phyloP scores from a whole-genome alignment of 495 filamentous ascomycete species.

The Daldinia grandis region DNA sequence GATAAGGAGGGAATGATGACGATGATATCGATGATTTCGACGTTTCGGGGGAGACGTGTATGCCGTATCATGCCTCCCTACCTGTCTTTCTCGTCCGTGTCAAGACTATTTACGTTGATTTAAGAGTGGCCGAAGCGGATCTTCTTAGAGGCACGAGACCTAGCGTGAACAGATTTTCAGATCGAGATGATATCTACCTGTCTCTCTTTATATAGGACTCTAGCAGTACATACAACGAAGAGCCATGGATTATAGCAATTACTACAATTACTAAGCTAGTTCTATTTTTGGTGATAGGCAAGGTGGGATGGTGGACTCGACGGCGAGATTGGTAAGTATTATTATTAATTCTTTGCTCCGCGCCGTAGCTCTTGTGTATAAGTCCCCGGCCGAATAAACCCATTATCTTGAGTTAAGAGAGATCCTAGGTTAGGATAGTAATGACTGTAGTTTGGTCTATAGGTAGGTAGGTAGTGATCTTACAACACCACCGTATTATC shows the following conservation, averaged over 20 bases:
- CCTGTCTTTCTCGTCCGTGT: neutral
- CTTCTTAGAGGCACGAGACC: neutral
- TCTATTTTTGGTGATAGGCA: neutral
- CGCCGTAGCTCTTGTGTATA: neutral
- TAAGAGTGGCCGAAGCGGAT: neutral
- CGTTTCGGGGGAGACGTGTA: constrained; percentile 12
- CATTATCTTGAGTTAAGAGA: too few relatives aligned
- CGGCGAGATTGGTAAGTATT: neutral
- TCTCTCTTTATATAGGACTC: constrained; percentile 33
- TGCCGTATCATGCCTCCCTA: neutral
- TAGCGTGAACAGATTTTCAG: constrained; percentile 9
- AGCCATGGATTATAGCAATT: constrained; percentile 13
- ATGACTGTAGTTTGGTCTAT: too few relatives aligned
- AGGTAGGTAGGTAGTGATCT: too few relatives aligned
- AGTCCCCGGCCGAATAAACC: neutral
- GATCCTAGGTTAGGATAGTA: too few relatives aligned
- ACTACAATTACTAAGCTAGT: neutral
- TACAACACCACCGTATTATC: too few relatives aligned
- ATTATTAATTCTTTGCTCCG: neutral
- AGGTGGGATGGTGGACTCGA: neutral
- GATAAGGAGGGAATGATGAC: constrained; percentile 9
- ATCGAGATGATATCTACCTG: constrained; percentile 10
- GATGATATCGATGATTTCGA: constrained; percentile 27
- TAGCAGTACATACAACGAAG: constrained; percentile 23
- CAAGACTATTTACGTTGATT: constrained; percentile 14